Evolutionary conservation across 2,329 filamentous ascomycete genomes (phyloP).

Genomic region (Alternaria novae-zelandiae): DNA sequence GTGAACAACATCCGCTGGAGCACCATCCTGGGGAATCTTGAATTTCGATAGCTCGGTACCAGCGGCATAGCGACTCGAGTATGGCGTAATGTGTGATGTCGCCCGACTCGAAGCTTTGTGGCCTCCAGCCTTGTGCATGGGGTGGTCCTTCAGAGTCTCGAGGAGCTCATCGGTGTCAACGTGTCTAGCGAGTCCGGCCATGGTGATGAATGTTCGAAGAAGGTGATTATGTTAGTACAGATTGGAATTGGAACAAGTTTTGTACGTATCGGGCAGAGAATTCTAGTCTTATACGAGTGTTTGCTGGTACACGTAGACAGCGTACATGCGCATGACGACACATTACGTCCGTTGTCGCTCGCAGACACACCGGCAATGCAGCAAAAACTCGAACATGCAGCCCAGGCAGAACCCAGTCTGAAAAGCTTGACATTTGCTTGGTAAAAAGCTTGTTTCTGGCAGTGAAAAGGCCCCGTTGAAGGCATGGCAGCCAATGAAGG

Average conservation of each 20-base stretch:
- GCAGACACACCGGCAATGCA: background rate
- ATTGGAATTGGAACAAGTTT: background rate
- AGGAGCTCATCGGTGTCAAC: slow-evolving; percentile 62
- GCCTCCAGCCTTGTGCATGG: slow-evolving; percentile 48
- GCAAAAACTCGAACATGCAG: background rate
- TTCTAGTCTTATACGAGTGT: background rate
- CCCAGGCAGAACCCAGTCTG: background rate
- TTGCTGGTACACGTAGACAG: slow-evolving; percentile 3
- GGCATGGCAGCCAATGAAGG: background rate
- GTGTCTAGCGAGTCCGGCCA: slow-evolving; percentile 59
- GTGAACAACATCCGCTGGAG: slow-evolving; percentile 68
- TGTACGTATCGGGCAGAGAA: background rate
- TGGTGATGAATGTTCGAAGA: slow-evolving; percentile 27
- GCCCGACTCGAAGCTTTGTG: slow-evolving; percentile 42
- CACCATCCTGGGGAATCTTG: slow-evolving; percentile 62
- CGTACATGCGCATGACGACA: slow-evolving; percentile 20
- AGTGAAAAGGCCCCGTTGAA: background rate
- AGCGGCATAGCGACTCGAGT: slow-evolving; percentile 64
- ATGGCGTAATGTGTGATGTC: slow-evolving; percentile 62
- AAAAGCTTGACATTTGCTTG: slow-evolving; percentile 40
- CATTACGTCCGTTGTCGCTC: slow-evolving; percentile 4
- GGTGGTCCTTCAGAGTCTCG: slow-evolving; percentile 57
- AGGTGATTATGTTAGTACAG: background rate
- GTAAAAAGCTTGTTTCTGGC: slow-evolving; percentile 36
- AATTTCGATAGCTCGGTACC: slow-evolving; percentile 65